Base-by-base conservation (phyloP, 1,284 basidiomycete genomes). In the Chalciporus piperatoides region DNA sequence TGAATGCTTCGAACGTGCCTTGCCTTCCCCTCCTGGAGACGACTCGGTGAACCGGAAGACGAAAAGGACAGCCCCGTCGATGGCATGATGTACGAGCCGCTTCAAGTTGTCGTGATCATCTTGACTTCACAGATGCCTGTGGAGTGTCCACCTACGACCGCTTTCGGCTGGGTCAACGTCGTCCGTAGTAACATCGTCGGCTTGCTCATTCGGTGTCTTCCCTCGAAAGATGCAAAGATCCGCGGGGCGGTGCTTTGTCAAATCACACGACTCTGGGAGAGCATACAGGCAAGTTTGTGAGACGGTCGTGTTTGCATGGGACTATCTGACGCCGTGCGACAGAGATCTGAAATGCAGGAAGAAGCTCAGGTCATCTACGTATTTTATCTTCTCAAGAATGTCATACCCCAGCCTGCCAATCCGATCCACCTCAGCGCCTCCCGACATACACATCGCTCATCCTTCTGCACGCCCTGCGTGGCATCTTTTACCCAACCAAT, bases 361-460 rank as follows among this genome's bases (percentile, higher is more conserved):
- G 79, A 81, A 54, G 75, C 82, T 2, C 88, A 96, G 56, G 78
- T 93, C 0, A 48, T 85, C 1, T 81, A 94, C 60, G 80, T 92
- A 28, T 74, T 98, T 7, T 77, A 81, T 48, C 66, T 93, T 2
- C 71, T 97, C 14, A 83, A 82, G 49, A 80, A 92, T 54, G 63
- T 76, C 0, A 61, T 84, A n/a, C 64, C 21, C 63, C 79, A 45
- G 67, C 73, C 17, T 57, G 76, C 9, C 71, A 81, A 65, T 0
- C n/a, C 9, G 46, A 39, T 14, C 56, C 53, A 17, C 68, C 78
- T 3, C 65, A 71, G 36, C 79, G 82, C 11, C 69, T 91, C 0
- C 84, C 94, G 0, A 81, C 86, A 1, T 87, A 90, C 54, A 82
- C 84, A 2, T 85, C 90, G 0, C 79, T 97, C 2, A 81, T 96